phyloP scores from a whole-genome alignment of 805 yeast species.

The Wickerhamia fluorescens region DNA sequence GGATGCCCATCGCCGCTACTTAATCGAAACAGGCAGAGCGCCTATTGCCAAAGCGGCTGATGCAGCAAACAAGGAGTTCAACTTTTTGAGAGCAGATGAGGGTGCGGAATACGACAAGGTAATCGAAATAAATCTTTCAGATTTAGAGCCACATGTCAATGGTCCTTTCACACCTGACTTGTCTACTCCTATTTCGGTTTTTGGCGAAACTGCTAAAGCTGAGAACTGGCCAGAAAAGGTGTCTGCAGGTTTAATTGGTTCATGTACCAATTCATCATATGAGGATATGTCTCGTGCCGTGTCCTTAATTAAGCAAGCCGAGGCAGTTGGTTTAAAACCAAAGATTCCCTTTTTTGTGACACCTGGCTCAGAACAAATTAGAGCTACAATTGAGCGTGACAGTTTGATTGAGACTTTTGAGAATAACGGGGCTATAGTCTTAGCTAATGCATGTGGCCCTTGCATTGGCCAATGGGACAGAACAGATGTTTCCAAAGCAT shows the following conservation, averaged over 20 bases:
- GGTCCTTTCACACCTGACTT: slow-evolving; percentile 99
- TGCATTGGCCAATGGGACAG: slow-evolving; percentile 99
- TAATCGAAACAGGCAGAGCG: slow-evolving; percentile 79
- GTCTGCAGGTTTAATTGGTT: slow-evolving; percentile 93
- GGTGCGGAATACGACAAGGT: slow-evolving; percentile 93
- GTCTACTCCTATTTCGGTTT: slow-evolving; percentile 87
- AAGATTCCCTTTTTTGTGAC: slow-evolving; percentile 87
- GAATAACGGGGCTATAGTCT: slow-evolving; percentile 87
- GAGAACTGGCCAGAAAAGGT: slow-evolving; percentile 92
- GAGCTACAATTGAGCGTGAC: slow-evolving; percentile 97
- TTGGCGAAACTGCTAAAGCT: slow-evolving; percentile 74
- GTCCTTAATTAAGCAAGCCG: slow-evolving; percentile 86
- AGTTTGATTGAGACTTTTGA: slow-evolving; percentile 85
- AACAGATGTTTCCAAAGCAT: slow-evolving; percentile 59
- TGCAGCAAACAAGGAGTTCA: slow-evolving; percentile 50
- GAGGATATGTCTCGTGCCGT: slow-evolving; percentile 98
- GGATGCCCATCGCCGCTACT: slow-evolving; percentile 83
- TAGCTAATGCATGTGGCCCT: slow-evolving; percentile 99
- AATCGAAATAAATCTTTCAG: slow-evolving; percentile 81
- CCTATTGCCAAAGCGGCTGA: slow-evolving; percentile 78
- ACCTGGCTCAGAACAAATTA: slow-evolving; percentile 97
- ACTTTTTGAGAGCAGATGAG: slow-evolving; percentile 76
- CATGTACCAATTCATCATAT: slow-evolving; percentile 97
- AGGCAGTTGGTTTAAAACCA: slow-evolving; percentile 81
- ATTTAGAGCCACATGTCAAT: slow-evolving; percentile 91